Base-by-base conservation (phyloP, 345 rosid genomes). In the Rhodomyrtus tomentosa region DNA sequence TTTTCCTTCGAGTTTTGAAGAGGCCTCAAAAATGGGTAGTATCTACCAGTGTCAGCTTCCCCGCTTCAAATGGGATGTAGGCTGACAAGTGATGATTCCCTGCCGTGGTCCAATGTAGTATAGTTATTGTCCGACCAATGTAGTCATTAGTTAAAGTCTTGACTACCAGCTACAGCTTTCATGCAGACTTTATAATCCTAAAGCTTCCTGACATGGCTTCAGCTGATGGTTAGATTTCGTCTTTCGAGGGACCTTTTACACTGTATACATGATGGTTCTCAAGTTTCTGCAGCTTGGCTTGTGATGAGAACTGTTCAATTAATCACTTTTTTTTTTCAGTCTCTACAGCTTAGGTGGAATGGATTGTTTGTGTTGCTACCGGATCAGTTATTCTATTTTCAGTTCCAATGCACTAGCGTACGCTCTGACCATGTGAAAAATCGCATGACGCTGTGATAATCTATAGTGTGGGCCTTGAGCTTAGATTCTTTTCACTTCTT, bases 1-100 rank as follows among this genome's bases (percentile, higher is more conserved):
- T 18, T 68, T 68, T 68, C 79, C 24, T 68, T 68, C 45, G 20
- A 68, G 79, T 36, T 68, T 36, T 8, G 79, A 36, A 68, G 79
- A 36, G 79, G 25, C 79, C 79, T 36, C 82, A 38, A 82, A 55
- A 40, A 84, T 45, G 16, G 87, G 56, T n/a, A 53, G 56, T 81
- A 27, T 76, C 80, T 76, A 45, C 55, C 50, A 59, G 18, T 12
- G 82, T 86, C 88, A 87, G 36, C 86, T 84, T 79, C 83, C 68
- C 50, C 81, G 80, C 88, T 91, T 88, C 85, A 87, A 91, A 83
- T 87, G 89, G 89, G 92, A 89, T 68, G 90, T 87, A 36, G 87
- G 85, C 80, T 89, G 88, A 90, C 49, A 48, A 79, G 56, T 51
- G 52, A 42, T 32, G 81, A 52, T 84, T 53, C 2, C 62, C 21